Percentiles rank a stretch among this genome's conserved stretches.
Evolutionary conservation across 768 basidiomycete species (phyloP).

Genomic region (Saitozyma podzolica): DNA sequence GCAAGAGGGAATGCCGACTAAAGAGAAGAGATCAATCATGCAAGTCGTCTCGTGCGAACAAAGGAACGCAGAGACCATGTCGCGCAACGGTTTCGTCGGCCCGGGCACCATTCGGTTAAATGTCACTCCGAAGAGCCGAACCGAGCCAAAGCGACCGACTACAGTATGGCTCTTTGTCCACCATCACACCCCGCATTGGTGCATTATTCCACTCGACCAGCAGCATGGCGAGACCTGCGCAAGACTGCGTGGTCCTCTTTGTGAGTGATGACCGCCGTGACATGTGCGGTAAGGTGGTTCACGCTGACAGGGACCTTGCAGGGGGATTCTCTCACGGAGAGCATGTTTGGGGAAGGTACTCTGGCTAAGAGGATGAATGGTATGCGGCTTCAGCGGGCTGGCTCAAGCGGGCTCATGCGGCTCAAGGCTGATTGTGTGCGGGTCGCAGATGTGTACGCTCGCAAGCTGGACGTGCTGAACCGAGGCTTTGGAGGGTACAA

Average conservation of each 20-base stretch:
- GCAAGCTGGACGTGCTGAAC: conserved; percentile 26
- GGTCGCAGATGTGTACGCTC: conserved; percentile 13
- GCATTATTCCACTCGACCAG: no score
- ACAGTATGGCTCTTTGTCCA: no score
- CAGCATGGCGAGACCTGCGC: conserved; percentile 22
- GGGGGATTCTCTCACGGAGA: conserved; percentile 26
- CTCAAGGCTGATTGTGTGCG: neutral
- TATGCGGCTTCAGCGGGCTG: neutral
- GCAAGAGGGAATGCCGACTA: no score
- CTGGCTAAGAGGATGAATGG: conserved; percentile 16
- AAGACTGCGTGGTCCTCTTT: conserved; percentile 27
- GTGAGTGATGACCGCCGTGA: conserved; percentile 2
- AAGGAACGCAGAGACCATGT: no score
- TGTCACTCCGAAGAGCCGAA: no score
- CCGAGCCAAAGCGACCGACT: no score
- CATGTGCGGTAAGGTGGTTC: no score
- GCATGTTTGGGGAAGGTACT: conserved; percentile 15
- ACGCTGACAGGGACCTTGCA: neutral
- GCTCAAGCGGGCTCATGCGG: neutral
- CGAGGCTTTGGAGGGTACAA: conserved; percentile 38
- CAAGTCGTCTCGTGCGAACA: no score
- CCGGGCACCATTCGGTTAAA: no score
- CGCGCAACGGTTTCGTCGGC: no score
- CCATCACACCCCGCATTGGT: no score
- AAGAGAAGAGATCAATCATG: no score